Base-by-base conservation (phyloP, 257 asterid species). In the Solanum acaule region DNA sequence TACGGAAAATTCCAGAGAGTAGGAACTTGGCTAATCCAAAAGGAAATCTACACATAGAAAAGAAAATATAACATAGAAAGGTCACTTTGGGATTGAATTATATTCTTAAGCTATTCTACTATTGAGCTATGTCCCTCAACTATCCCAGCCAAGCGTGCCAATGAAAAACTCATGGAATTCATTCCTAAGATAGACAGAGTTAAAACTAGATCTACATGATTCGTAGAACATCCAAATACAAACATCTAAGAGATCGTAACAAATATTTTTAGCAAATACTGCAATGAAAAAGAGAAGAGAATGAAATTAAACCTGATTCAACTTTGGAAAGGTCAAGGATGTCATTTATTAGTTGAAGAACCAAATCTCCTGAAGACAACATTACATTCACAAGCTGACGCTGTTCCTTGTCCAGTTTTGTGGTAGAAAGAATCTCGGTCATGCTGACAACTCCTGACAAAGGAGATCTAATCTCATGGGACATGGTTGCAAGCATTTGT, bases 401-500 rank as follows among this genome's bases (percentile, higher is more conserved):
- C 85, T 96, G 99, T 33, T 96, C 98, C 86, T 94, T 96, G 65
- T 95, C 97, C 34, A 96, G 98, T 42, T 90, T 92, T 31, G 99
- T 94, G 35, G 95, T 94, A 65, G 97, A 91, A 81, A 96, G 99
- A 88, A 96, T 95, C 91, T 96, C 98, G 0, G 98, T 94, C 95
- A 96, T 95, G 97, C 99, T 92, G 63, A 96, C 97, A 12, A 96
- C 99, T 87, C 99, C 99, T 11, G 99, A 95, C 42, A 96, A 88
- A 56, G 99, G 99, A 84, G 99, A 96, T 86, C 99, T 88, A 92
- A 96, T 96, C 95, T 96, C 99, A 78, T 96, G 99, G 59, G 99
- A 95, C 99, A 96, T 96, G 23, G 99, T 96, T 49, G 99, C 99
- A 49, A 96, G 94, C 99, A 96, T 96, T 92, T 96, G 98, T 77